These are phyloP conservation scores for Claviceps spartinae DNA, from an alignment of 2,329 filamentous ascomycete genomes.

Conservation along the genomic window DNA sequence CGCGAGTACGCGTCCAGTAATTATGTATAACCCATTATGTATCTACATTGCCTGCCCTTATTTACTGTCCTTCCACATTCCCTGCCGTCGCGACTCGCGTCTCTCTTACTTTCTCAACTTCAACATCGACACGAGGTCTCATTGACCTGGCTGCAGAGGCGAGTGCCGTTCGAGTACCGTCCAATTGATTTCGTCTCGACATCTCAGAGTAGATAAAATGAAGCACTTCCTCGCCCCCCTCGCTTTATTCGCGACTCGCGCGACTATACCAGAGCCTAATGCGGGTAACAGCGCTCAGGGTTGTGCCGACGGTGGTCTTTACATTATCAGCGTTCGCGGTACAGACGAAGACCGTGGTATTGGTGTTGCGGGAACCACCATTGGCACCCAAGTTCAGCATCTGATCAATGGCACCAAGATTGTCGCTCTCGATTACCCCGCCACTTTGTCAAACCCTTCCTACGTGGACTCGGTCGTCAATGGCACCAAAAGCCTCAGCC, in stretches of 20 bases:
- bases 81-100: no score
- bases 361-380: conserved; percentile 19
- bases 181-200: no score
- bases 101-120: no score
- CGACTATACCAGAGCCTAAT: conserved; percentile 13
- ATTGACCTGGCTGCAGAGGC: no score
- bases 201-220: neutral
- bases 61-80: no score
- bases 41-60: no score
- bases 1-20: no score
- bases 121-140: no score
- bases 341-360: conserved; percentile 21
- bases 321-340: conserved; percentile 27
- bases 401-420: conserved; percentile 22
- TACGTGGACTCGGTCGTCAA: conserved; percentile 23
- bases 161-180: no score
- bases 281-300: conserved; percentile 12
- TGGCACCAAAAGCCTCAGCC: conserved; percentile 19
- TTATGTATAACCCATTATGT: no score
- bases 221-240: conserved; percentile 5
- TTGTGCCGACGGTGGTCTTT: conserved; percentile 25
- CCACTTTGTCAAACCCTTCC: conserved; percentile 16
- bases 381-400: conserved; percentile 18
- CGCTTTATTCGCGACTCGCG: conserved; percentile 7
- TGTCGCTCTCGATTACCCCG: conserved; percentile 25